Evolutionary conservation across 768 basidiomycete species (phyloP), one percentile per base, ranked within the genome.

Genomic region (Pleurotus sapidus): DNA sequence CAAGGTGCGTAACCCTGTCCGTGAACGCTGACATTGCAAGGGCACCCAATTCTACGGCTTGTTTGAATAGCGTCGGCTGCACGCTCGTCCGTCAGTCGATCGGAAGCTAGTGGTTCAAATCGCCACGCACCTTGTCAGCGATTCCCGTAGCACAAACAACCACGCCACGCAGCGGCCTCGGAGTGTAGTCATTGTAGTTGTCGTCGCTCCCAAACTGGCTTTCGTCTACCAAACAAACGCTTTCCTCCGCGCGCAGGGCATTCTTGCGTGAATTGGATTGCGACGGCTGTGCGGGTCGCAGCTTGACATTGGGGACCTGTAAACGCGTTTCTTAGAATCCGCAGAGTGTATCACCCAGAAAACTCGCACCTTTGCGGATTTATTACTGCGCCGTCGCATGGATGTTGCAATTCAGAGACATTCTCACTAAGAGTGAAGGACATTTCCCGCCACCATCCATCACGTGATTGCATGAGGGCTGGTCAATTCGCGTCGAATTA

Each of bases 31-130:
- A 80, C 14, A 83, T 78, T 45, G 82, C 77, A 3, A 71, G 72
- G 24, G 92, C 95, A 9, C 95, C 95, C 12, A 97, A 86, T 62
- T 94, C 88, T 20, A 82, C 73, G 0, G 91, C 92, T 64, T 90
- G 83, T 59, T 84, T 85, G 66, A 91, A 91, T 34, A 95, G 61
- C 1, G 80, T 78, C 0, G 84, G 78, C 93, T 95, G 59, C 3
- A 18, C 27, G 56, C 37, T 8, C 42, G 47, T 56, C 45, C 25
- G 46, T 57, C 37, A 49, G 50, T 17, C 37, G 38, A 17, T 50
- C 30, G 12, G 15, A 8, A 53, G 24, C 38, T 12, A 39, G 46
- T 4, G 25, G 3, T 15, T 42, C 15, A 43, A 46, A 24, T 20
- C 20, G 20, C 14, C 46, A 23, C 27, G 51, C 57, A 89, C 92